Conservation (phyloP, 208 protist species). For the Tetramitus jugosus region DNA sequence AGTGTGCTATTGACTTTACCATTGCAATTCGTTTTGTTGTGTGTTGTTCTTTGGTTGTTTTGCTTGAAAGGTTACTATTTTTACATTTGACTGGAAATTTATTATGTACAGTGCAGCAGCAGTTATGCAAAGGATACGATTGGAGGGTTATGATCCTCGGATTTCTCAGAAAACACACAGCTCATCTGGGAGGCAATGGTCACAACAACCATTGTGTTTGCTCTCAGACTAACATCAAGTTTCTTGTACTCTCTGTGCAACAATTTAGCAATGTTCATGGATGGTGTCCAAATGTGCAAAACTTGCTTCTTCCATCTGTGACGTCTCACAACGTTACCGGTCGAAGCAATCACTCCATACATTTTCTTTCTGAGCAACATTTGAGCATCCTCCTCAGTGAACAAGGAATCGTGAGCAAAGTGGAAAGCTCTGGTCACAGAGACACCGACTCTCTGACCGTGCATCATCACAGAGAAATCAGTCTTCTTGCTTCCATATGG, state of each 20-base stretch:
- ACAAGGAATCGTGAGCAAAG: conserved; percentile 25
- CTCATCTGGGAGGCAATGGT: conserved; percentile 37
- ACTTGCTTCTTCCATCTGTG: conserved; percentile 48
- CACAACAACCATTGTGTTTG: conserved; percentile 39
- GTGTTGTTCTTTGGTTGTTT: too few species aligned
- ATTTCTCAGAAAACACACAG: conserved; percentile 39
- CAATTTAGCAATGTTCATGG: conserved; percentile 17
- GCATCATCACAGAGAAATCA: conserved; percentile 39
- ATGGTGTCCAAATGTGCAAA: conserved; percentile 38
- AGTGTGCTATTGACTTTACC: too few species aligned
- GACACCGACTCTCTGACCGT: conserved; percentile 37
- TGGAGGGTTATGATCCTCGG: not conserved
- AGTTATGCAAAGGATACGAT: too few species aligned
- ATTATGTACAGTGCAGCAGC: too few species aligned
- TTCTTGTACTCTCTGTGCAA: conserved; percentile 32
- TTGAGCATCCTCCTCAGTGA: conserved; percentile 33
- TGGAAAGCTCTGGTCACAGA: conserved; percentile 45
- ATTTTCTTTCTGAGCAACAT: conserved; percentile 47
- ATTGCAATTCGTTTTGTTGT: too few species aligned
- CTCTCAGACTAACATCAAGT: conserved; percentile 25
- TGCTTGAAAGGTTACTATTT: too few species aligned
- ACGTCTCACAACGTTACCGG: not conserved
- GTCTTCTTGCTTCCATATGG: conserved; percentile 38
- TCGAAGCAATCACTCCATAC: conserved; percentile 36
- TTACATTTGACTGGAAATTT: too few species aligned